Conservation (phyloP, 1,139 yeast genomes). For the Candida freyschussii region DNA sequence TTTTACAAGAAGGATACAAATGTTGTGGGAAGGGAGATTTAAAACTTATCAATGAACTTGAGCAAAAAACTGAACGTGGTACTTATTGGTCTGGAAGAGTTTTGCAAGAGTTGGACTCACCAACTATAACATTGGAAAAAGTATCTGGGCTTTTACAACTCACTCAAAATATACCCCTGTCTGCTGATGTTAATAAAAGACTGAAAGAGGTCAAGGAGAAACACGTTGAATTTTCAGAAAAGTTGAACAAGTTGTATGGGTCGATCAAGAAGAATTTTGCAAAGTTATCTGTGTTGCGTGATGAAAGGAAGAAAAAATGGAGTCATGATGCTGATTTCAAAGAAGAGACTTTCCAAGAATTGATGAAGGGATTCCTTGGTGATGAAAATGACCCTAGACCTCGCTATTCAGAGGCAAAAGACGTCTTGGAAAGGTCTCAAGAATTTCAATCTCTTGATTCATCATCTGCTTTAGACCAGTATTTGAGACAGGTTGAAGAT, state of each 20-base stretch:
- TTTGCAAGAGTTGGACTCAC: slow-evolving; percentile 24
- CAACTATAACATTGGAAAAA: slow-evolving; percentile 18
- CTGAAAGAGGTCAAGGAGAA: slow-evolving; percentile 20
- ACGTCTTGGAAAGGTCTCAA: slow-evolving; percentile 24
- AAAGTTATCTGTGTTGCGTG: slow-evolving; percentile 9
- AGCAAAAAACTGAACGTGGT: slow-evolving; percentile 19
- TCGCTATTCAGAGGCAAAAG: slow-evolving; percentile 24
- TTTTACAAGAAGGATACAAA: slow-evolving; percentile 39
- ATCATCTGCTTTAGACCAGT: slow-evolving; percentile 19
- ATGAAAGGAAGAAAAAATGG: slow-evolving; percentile 7
- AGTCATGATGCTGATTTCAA: slow-evolving; percentile 6
- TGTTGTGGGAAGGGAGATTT: slow-evolving; percentile 27
- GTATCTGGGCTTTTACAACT: slow-evolving; percentile 21
- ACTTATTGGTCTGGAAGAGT: slow-evolving; percentile 27
- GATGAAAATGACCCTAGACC: slow-evolving; percentile 30
- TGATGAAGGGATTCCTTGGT: slow-evolving; percentile 23
- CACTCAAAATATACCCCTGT: slow-evolving; percentile 25
- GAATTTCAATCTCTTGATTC: slow-evolving; percentile 10
- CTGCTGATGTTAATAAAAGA: slow-evolving; percentile 13
- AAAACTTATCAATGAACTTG: slow-evolving; percentile 17
- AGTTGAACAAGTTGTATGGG: slow-evolving; percentile 28
- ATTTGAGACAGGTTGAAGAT: slow-evolving; percentile 30
- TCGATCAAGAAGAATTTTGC: slow-evolving; percentile 16
- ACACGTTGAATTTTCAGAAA: slow-evolving; percentile 26
- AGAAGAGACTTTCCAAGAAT: slow-evolving; percentile 6